Evolutionary conservation across 495 filamentous ascomycete genomes (phyloP).

Genomic region (Tuber microsphaerosporum): DNA sequence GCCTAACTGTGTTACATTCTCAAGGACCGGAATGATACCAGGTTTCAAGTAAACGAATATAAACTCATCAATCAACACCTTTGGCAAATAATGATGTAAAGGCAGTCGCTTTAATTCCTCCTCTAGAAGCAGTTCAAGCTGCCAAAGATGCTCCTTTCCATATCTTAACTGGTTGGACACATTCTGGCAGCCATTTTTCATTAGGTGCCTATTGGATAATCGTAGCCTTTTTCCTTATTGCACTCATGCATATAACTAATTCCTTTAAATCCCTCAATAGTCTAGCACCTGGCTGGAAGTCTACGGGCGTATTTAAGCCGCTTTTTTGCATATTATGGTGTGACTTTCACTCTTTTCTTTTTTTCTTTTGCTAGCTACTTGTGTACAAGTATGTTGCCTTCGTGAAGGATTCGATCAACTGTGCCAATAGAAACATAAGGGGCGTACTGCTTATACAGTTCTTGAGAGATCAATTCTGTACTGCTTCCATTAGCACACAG

Average conservation of each 20-base stretch:
- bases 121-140: neutral
- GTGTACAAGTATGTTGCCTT: too few relatives aligned
- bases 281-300: too few relatives aligned
- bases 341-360: neutral
- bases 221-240: neutral
- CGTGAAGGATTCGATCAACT: too few relatives aligned
- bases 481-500: too few relatives aligned
- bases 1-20: neutral
- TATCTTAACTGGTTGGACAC: neutral
- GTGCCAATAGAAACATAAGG: too few relatives aligned
- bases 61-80: neutral
- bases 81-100: neutral
- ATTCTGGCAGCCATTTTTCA: neutral
- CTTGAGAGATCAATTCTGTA: too few relatives aligned
- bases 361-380: too few relatives aligned
- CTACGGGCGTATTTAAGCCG: neutral
- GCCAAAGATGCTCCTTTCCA: neutral
- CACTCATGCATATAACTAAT: neutral
- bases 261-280: neutral
- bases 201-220: neutral
- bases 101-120: neutral
- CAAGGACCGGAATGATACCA: neutral
- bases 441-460: too few relatives aligned
- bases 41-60: neutral
- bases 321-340: neutral